Evolutionary conservation across 2,329 filamentous ascomycete genomes (phyloP).

Genomic region (Proliferodiscus dingleyae): DNA sequence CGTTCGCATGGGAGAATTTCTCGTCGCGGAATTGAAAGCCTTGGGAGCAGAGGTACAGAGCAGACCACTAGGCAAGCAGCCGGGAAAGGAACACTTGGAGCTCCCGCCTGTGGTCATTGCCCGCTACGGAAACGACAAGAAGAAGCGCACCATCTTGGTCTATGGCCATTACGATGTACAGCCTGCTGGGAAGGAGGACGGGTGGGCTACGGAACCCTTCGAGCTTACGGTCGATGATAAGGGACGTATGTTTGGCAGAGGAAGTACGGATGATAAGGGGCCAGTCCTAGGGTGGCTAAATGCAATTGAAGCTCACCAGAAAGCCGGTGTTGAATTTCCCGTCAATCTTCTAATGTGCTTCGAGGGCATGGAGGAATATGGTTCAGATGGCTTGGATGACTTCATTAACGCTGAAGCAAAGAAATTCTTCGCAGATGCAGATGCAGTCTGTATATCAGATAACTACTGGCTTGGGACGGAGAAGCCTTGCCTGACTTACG

Average conservation of each 20-base stretch:
- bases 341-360: conserved; percentile 99
- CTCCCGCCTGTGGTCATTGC: conserved; percentile 90
- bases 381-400: conserved; percentile 92
- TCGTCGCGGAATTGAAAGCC: conserved; percentile 73
- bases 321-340: conserved; percentile 88
- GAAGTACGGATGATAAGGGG: conserved; percentile 95
- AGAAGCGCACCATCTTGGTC: conserved; percentile 90
- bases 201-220: conserved; percentile 95
- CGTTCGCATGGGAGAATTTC: conserved; percentile 91
- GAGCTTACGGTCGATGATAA: conserved; percentile 81
- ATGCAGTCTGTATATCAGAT: conserved; percentile 96
- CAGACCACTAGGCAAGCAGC: conserved; percentile 84
- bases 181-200: conserved; percentile 86
- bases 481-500: conserved; percentile 97
- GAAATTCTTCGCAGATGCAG: conserved; percentile 90
- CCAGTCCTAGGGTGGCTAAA: conserved; percentile 97
- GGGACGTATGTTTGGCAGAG: conserved; percentile 92
- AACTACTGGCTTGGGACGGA: conserved; percentile 99
- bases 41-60: conserved; percentile 86
- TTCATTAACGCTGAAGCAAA: conserved; percentile 88
- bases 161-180: conserved; percentile 99
- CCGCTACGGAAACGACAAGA: conserved; percentile 86
- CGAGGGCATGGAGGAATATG: conserved; percentile 99
- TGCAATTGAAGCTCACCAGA: conserved; percentile 95
- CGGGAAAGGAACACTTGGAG: conserved; percentile 81